Evolutionary conservation across 441 rosid genomes (phyloP).

Genomic region (Gossypium schwendimanii): DNA sequence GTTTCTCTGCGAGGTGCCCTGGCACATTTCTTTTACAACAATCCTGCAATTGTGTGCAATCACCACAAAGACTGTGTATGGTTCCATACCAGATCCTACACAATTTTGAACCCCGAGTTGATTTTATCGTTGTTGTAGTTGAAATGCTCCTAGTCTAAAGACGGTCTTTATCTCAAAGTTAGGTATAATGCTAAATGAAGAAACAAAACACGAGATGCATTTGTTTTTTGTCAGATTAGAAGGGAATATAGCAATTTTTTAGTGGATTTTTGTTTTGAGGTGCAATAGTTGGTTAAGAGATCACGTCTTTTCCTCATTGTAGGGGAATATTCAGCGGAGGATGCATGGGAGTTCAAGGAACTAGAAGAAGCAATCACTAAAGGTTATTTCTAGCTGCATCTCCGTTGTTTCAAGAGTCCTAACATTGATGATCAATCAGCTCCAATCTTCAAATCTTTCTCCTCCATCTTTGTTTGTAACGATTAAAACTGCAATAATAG

Average conservation of each 20-base stretch:
- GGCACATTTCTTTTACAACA: not conserved
- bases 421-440: not conserved
- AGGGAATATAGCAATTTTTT: not conserved
- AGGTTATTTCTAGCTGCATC: slow-evolving; percentile 46
- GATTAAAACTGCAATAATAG: not conserved
- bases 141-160: not conserved
- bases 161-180: not conserved
- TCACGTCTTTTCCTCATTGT: slow-evolving; percentile 2
- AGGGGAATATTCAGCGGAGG: slow-evolving; percentile 79
- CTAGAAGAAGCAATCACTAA: slow-evolving; percentile 73
- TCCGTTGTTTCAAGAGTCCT: not conserved
- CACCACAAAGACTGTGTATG: not conserved
- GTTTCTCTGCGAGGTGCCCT: slow-evolving; percentile 3
- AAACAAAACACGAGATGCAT: not conserved
- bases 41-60: not conserved
- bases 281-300: not conserved
- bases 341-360: slow-evolving; percentile 86
- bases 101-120: not conserved
- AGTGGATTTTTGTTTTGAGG: not conserved
- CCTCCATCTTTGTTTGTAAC: not conserved
- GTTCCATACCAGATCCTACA: not conserved
- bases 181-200: not conserved
- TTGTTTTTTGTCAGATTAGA: not conserved
- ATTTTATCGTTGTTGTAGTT: not conserved
- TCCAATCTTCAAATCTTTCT: not conserved